Evolutionary conservation across 202 grass and related monocot species (phyloP), one percentile per base, ranked within the genome.

Genomic region (Panicum hallii): DNA sequence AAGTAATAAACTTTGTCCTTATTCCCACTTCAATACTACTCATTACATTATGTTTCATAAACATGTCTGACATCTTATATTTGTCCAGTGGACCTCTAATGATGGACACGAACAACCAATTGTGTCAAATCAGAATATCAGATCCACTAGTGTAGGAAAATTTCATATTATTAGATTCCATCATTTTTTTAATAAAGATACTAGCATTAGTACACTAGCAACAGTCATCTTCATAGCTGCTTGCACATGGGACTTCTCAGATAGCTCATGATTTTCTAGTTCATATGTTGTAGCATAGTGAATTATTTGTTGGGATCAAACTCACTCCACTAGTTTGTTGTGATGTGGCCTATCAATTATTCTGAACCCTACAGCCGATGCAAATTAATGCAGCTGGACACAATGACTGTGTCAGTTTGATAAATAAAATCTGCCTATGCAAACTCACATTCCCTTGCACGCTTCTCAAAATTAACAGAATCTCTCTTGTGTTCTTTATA

Each of bases 1-100:
- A 95, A 98, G 96, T 95, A 98, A 94, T 85, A 82, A 30, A 50
- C 44, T 44, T 67, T 48, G 12, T 85, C 48, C 57, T 91, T 87
- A 41, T 79, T n/a, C 45, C 50, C 22, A 41, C 77, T 72, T 62
- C 7, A 68, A 6, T 83, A 77, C 48, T 64, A 81, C 36, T 62
- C 53, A 30, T 62, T 68, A 55, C 23, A 16, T 70, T 57, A 7
- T 62, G 68, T 7, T 56, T 30, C 14, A 60, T 45, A 47, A 57
- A 88, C 57, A 16, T 36, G 30, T 30, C 68, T 75, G 70, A 17
- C 47, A 55, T 75, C 53, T 75, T 38, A 23, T 60, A 15, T 66
- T 63, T 14, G 9, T 43, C 16, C 34, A 19, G 28, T 49, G 3
- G 3, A 62, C 22, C 30, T 77, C 63, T 46, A 41, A 74, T 16